Base-by-base conservation (phyloP, 2,329 filamentous ascomycete genomes). In the Teratosphaeriaceae sp. region DNA sequence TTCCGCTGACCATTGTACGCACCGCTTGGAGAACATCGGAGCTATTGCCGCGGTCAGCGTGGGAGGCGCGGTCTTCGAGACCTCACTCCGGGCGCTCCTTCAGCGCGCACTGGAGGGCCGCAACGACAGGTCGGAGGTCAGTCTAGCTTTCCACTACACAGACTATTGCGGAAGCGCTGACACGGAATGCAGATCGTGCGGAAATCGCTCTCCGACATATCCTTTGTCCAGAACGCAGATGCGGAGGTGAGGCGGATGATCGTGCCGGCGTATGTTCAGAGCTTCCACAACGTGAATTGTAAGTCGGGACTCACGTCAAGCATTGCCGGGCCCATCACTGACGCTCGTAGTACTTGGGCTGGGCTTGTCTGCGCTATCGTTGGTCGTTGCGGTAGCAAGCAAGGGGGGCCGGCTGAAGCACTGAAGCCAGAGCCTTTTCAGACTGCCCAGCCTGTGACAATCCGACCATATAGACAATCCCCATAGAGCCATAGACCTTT, bases 11-110 rank as follows among this genome's bases (percentile, higher is more conserved):
- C n/a, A n/a, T n/a, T n/a, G n/a, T n/a, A n/a, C n/a, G n/a, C n/a
- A n/a, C n/a, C n/a, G n/a, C n/a, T n/a, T n/a, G n/a, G n/a, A n/a
- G n/a, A 71, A 66, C 6, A 59, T 74, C n/a, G 68, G 69, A 3
- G 56, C 64, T 22, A 65, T 67, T 0, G 58, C 62, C 0, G 68
- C 67, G 13, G 56, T 68, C 0, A 69, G 67, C 6, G 51, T 52
- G 3, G 63, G 60, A 0, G 65, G 66, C 24, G 60, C 65, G 0
- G 60, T 67, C 3, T 58, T 69, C 22, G 63, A 65, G 2, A 47
- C 52, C 12, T 59, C 58, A 6, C 63, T 71, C 20, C 53, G 59
- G 31, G 41, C 47, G 11, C 57, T 62, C 22, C 47, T 27, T 16
- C 6, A 34, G 15, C 30, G 30, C 8, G 30, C 9, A 8, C 16